Evolutionary conservation across 2,329 filamentous ascomycete genomes (phyloP), one percentile per base, ranked within the genome.

Genomic region (Beauveria brongniartii): DNA sequence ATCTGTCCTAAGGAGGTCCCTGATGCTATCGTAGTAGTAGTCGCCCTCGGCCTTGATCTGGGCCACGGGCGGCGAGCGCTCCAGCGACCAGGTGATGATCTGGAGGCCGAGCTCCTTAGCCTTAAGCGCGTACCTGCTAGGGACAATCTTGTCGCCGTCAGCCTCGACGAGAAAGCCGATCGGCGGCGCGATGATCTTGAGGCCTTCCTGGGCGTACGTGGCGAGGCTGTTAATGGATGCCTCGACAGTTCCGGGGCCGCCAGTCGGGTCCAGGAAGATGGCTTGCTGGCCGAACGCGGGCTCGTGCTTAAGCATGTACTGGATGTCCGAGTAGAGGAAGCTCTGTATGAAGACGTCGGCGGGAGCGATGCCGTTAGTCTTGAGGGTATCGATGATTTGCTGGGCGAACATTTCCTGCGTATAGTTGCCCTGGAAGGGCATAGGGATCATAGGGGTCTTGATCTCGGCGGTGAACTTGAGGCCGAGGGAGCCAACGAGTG

Each of bases 51-150:
- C 80, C 28, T 47, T 52, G 37, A 69, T 68, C 28, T 81, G 77
- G 24, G 77, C 77, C 59, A 88, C 71, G 61, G 84, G 85, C 0
- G 83, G 83, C 0, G 82, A 86, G 34, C 87, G 80, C 73, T 91
- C 88, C 50, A 89, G 78, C 7, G 80, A 84, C 87, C 87, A 91
- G 0, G 85, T 81, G 47, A 90, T 80, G 63, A 90, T 83, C 55
- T 86, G 79, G 50, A 90, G 74, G 0, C 84, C 85, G 7, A 84
- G 79, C 65, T 80, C 75, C 69, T 83, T 84, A 20, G 85, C 86
- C 53, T 77, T 77, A 47, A 73, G 74, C 5, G 87, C 87, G 65
- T 90, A 91, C 44, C 73, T 74, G 50, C 83, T 87, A 3, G 87
- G 83, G 7, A 87, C 78, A 47, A 89, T 85, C 65, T 79, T 78